Evolutionary conservation across 2,329 filamentous ascomycete genomes (phyloP).

Genomic region (Aspergillus nomiae): DNA sequence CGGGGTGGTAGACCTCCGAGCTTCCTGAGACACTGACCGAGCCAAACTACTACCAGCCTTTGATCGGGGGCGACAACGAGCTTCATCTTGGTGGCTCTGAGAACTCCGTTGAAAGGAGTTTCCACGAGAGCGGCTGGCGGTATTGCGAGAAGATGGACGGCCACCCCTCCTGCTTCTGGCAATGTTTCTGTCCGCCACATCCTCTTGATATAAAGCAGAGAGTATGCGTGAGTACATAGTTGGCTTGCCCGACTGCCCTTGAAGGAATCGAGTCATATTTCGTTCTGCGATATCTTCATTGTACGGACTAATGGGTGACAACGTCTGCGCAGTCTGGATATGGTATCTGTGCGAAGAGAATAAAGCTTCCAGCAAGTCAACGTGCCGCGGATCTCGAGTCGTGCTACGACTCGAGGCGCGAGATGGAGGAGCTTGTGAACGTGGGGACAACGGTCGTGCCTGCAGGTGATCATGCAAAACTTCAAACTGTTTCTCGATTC

Average conservation of each 20-base stretch:
- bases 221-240: constrained; percentile 33
- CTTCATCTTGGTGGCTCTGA: not conserved
- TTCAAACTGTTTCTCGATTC: constrained; percentile 43
- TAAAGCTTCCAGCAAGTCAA: constrained; percentile 45
- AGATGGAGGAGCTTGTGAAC: constrained; percentile 27
- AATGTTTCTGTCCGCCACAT: constrained; percentile 46
- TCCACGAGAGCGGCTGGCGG: constrained; percentile 20
- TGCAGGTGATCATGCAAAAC: constrained; percentile 39
- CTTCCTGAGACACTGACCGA: constrained; percentile 18
- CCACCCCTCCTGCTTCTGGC: constrained; percentile 25
- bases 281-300: constrained; percentile 49
- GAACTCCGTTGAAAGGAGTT: constrained; percentile 10
- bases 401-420: constrained; percentile 23
- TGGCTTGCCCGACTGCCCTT: constrained; percentile 28
- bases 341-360: constrained; percentile 36
- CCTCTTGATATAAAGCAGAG: constrained; percentile 43
- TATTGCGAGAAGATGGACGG: constrained; percentile 24
- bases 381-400: constrained; percentile 34
- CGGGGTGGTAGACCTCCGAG: constrained; percentile 2
- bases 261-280: constrained; percentile 41
- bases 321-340: constrained; percentile 20
- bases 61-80: constrained; percentile 6
- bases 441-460: constrained; percentile 29
- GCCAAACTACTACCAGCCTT: constrained; percentile 11
- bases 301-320: constrained; percentile 39